These are phyloP conservation scores for Scutellaria minor DNA, from an alignment of 257 asterid species.

Conservation along the genomic window DNA sequence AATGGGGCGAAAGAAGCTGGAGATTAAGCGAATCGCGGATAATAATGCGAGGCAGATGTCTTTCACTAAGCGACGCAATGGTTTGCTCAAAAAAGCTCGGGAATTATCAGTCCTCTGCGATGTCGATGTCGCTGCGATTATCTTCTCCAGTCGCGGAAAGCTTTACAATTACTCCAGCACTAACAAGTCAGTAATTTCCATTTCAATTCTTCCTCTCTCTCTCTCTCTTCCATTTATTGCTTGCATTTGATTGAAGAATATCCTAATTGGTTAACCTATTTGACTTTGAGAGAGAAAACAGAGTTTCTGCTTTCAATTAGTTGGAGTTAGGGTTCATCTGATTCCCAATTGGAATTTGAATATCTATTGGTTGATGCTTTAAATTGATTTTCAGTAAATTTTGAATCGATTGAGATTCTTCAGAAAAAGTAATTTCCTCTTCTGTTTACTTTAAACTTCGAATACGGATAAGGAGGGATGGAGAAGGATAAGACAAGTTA, in stretches of 20 bases:
- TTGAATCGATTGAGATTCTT: no score
- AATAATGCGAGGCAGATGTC: constrained; percentile 53
- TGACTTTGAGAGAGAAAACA: no score
- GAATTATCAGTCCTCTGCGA: constrained; percentile 60
- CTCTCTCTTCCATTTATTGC: background rate
- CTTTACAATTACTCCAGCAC: constrained; percentile 52
- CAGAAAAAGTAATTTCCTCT: no score
- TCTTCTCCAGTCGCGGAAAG: constrained; percentile 64
- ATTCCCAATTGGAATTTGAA: no score
- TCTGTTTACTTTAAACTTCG: no score
- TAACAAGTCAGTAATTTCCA: constrained; percentile 45
- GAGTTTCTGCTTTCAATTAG: no score
- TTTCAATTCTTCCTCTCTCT: background rate
- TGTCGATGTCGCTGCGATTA: constrained; percentile 51
- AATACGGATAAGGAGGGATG: no score
- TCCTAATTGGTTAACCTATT: background rate
- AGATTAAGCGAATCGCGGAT: constrained; percentile 54
- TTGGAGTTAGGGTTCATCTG: no score
- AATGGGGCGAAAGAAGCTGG: constrained; percentile 57
- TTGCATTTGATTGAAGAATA: background rate
- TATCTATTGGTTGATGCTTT: no score
- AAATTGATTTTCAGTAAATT: no score
- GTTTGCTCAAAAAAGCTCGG: constrained; percentile 58
- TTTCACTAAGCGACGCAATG: constrained; percentile 52
- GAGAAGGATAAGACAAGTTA: no score